Conservation (phyloP, 805 yeast genomes). For the Cyberlindnera meyerae region DNA sequence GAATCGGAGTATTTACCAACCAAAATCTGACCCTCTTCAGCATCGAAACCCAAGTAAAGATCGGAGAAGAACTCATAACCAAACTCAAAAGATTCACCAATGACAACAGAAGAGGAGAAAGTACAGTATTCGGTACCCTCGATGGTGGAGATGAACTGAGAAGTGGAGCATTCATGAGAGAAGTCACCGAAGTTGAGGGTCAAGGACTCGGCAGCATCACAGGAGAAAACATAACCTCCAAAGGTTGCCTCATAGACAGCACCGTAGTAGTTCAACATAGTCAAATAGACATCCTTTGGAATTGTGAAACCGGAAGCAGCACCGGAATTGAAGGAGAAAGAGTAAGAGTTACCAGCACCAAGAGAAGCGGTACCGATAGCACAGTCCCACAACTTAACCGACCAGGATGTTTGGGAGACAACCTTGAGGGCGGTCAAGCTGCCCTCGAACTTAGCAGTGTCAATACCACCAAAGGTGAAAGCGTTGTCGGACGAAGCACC, state of each 20-base stretch:
- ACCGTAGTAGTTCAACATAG: conserved; percentile 10
- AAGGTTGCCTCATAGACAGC: conserved; percentile 13
- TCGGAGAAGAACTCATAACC: conserved; percentile 17
- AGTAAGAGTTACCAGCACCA: conserved; percentile 10
- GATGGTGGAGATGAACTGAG: conserved; percentile 11
- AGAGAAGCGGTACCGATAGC: conserved; percentile 13
- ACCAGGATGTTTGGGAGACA: conserved; percentile 8
- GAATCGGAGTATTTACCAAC: conserved; percentile 12
- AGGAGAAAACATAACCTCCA: conserved; percentile 13
- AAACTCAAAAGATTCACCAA: conserved; percentile 10
- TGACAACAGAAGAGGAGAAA: conserved; percentile 7
- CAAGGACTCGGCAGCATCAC: conserved; percentile 9
- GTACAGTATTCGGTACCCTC: conserved; percentile 16
- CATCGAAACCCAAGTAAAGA: conserved; percentile 17
- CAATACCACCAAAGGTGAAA: conserved; percentile 48
- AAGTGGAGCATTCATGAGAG: conserved; percentile 8
- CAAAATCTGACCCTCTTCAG: conserved; percentile 11
- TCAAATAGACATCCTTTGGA: conserved; percentile 13
- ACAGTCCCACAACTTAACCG: conserved; percentile 25
- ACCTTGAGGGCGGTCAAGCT: conserved; percentile 21
- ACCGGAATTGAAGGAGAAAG: conserved; percentile 16
- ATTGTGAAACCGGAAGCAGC: conserved; percentile 15
- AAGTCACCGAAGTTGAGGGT: conserved; percentile 17
- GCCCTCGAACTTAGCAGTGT: conserved; percentile 43
- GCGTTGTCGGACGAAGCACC: conserved; percentile 9